These are phyloP conservation scores for Cardamine chenopodiifolia DNA, from an alignment of 345 rosid species.

Conservation along the genomic window DNA sequence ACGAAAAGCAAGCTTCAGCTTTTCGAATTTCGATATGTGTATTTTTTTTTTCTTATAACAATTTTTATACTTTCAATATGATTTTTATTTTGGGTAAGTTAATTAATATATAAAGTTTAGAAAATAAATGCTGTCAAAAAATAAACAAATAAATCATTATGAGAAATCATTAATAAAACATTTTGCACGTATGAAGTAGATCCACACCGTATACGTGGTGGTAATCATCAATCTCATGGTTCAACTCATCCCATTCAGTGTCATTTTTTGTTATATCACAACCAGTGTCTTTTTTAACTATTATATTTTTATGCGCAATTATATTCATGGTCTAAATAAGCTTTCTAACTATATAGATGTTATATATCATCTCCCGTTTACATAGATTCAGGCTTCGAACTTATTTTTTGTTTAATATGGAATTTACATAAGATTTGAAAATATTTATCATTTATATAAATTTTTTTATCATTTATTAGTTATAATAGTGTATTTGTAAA, in stretches of 20 bases:
- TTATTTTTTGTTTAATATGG: too few relatives aligned
- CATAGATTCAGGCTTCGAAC: too few relatives aligned
- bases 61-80: not conserved
- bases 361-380: too few relatives aligned
- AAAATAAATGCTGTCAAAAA: too few relatives aligned
- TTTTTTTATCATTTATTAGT: too few relatives aligned
- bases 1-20: slow-evolving; percentile 27
- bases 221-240: slow-evolving; percentile 12
- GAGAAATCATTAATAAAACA: slow-evolving; percentile 1
- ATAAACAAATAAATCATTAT: not conserved
- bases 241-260: not conserved
- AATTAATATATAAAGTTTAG: not conserved
- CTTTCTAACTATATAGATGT: too few relatives aligned
- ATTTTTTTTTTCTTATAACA: not conserved
- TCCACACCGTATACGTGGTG: slow-evolving; percentile 8
- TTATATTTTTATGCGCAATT: too few relatives aligned
- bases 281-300: not conserved
- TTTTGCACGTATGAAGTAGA: slow-evolving; percentile 14
- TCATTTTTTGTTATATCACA: not conserved
- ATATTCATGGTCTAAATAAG: too few relatives aligned
- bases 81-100: not conserved
- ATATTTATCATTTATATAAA: too few relatives aligned
- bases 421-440: too few relatives aligned
- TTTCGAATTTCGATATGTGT: not conserved
- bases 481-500: too few relatives aligned